phyloP scores from a whole-genome alignment of 164 flowering plant species.

The Houttuynia cordata region DNA sequence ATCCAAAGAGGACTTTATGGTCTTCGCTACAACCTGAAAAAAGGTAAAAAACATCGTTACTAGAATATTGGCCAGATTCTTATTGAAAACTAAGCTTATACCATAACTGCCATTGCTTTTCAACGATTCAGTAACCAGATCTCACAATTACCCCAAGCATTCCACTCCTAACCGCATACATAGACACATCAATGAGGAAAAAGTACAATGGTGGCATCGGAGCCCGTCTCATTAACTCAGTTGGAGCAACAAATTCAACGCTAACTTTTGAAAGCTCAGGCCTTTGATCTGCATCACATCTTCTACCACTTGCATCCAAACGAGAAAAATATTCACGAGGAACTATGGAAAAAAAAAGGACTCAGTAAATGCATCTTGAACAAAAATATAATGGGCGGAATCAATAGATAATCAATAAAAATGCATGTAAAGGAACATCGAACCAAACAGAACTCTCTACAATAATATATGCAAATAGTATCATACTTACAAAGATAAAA shows the following conservation, averaged over 20 bases:
- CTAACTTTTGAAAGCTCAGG: conserved; percentile 92
- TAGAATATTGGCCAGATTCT: neutral
- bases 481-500: too few relatives aligned
- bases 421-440: too few relatives aligned
- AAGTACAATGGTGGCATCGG: conserved; percentile 98
- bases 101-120: neutral
- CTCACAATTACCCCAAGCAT: conserved; percentile 76
- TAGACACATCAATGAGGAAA: conserved; percentile 91
- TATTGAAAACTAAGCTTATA: neutral
- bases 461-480: too few relatives aligned
- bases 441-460: too few relatives aligned
- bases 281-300: conserved; percentile 73
- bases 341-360: conserved; percentile 37
- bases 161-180: conserved; percentile 85
- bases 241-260: conserved; percentile 96
- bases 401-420: too few relatives aligned
- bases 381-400: too few relatives aligned
- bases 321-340: conserved; percentile 78
- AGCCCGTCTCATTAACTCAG: conserved; percentile 97
- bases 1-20: conserved; percentile 83
- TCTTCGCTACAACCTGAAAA: conserved; percentile 75
- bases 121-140: neutral
- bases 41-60: neutral
- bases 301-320: conserved; percentile 76
- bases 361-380: conserved; percentile 5